These are phyloP conservation scores for Exophiala spinifera DNA, from an alignment of 2,329 filamentous ascomycete genomes.

Conservation along the genomic window DNA sequence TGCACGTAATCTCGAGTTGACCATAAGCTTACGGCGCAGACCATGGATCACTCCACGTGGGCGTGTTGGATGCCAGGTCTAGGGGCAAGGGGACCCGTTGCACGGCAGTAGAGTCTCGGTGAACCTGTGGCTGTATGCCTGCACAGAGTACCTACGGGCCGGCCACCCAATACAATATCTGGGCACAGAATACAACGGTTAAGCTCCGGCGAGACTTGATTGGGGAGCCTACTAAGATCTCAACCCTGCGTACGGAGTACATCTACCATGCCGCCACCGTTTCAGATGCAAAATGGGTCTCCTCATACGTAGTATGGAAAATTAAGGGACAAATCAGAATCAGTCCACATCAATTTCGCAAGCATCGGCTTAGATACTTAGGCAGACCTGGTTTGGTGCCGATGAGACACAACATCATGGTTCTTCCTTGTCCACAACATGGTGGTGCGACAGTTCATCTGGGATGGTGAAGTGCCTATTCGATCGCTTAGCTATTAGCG, in stretches of 20 bases:
- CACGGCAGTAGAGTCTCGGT: no score
- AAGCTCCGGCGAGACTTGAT: background rate
- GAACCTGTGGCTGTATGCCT: no score
- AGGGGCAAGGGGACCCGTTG: background rate
- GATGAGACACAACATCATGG: constrained; percentile 1
- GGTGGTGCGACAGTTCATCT: constrained; percentile 14
- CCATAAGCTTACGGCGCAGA: no score
- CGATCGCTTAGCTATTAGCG: constrained; percentile 9
- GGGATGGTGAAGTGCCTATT: background rate
- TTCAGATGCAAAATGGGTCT: background rate
- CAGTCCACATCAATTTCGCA: constrained; percentile 10
- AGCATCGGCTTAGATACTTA: background rate
- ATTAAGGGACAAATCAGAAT: constrained; percentile 1
- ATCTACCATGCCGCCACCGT: background rate
- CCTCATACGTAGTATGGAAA: background rate
- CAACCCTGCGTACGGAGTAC: no score
- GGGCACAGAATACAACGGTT: background rate
- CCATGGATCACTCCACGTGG: no score
- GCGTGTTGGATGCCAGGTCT: no score
- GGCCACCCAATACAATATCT: background rate
- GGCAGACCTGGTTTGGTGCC: background rate
- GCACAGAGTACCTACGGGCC: no score
- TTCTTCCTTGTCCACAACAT: background rate
- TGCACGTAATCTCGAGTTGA: no score
- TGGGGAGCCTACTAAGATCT: background rate